Evolutionary conservation across 352 stramenopile genomes (phyloP), one percentile per base, ranked within the genome.

Genomic region (Pythium periplocum): DNA sequence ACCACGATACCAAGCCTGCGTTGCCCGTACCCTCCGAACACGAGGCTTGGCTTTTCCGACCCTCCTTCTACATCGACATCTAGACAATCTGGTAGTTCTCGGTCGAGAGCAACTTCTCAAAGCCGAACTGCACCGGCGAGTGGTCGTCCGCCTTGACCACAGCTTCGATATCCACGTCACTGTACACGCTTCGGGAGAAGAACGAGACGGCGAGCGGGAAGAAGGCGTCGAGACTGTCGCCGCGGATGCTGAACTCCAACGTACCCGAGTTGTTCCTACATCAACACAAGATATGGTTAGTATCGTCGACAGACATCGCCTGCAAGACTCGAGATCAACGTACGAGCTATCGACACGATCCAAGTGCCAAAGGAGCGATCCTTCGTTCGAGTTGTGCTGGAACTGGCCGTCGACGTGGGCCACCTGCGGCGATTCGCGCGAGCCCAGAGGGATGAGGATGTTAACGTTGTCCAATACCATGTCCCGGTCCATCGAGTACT

Each of bases 391-490:
- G 62, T 93, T 92, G 73, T 95, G 84, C 66, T 90, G 84, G 65
- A 92, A 95, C 57, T 91, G 79, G 48, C 84, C 84, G 52, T 95
- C 82, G 55, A 95, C 76, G 51, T 74, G 80, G 32, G 81, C 77
- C 34, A 95, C 68, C 51, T 75, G 79, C 26, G 84, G 84, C 10
- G 76, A 78, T 51, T 95, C 77, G 42, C 71, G 59, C 39, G 78
- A 75, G 34, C 84, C 84, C 4, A 92, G 74, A 9, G 84, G 84
- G 45, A 95, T 84, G 11, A 88, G 51, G 32, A 95, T 85, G 66
- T 90, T 91, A 46, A 95, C 84, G 53, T 95, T 95, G 52, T 93
- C 80, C n/a, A 95, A 68, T 50, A 83, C 73, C 84, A 95, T 93
- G 57, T 93, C 78, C 49, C 82, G 76, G 44, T 91, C 74, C 75